Conservation (phyloP, 2,329 filamentous ascomycete species). For the Teratosphaeria viscida region DNA sequence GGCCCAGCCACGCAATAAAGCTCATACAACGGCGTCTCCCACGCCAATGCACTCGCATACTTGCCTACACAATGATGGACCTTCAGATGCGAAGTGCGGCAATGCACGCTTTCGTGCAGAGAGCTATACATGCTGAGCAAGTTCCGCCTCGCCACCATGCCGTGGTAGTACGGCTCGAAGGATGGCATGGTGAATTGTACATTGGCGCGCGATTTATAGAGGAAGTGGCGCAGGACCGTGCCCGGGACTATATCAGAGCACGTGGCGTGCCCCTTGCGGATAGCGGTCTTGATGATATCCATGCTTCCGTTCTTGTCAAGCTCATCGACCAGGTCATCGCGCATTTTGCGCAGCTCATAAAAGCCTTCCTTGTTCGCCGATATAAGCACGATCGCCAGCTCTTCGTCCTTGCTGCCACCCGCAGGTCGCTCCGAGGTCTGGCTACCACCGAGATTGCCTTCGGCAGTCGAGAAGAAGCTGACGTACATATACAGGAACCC, state of each 20-base stretch:
- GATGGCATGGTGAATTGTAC: conserved; percentile 94
- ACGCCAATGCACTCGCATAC: conserved; percentile 73
- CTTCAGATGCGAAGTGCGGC: conserved; percentile 73
- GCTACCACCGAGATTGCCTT: neutral
- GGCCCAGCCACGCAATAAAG: conserved; percentile 90
- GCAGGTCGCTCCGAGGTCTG: conserved; percentile 23
- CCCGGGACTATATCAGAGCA: conserved; percentile 69
- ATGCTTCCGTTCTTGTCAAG: conserved; percentile 68
- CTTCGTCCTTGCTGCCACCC: conserved; percentile 39
- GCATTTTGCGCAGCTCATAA: conserved; percentile 70
- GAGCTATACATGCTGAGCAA: conserved; percentile 77
- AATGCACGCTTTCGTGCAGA: conserved; percentile 75
- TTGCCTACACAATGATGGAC: conserved; percentile 68
- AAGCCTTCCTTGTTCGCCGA: conserved; percentile 90
- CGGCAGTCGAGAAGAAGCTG: conserved; percentile 66
- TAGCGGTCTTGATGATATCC: conserved; percentile 60
- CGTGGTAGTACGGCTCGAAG: conserved; percentile 57
- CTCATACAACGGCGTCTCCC: conserved; percentile 85
- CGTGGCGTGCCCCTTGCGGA: conserved; percentile 58
- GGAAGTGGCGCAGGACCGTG: conserved; percentile 74
- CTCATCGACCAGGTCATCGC: conserved; percentile 53
- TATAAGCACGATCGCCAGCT: conserved; percentile 83
- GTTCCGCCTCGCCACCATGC: conserved; percentile 29
- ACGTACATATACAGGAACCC: conserved; percentile 99
- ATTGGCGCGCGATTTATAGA: conserved; percentile 90